phyloP scores from a whole-genome alignment of 116 monocot genomes.

The Papilionanthe hybrid region DNA sequence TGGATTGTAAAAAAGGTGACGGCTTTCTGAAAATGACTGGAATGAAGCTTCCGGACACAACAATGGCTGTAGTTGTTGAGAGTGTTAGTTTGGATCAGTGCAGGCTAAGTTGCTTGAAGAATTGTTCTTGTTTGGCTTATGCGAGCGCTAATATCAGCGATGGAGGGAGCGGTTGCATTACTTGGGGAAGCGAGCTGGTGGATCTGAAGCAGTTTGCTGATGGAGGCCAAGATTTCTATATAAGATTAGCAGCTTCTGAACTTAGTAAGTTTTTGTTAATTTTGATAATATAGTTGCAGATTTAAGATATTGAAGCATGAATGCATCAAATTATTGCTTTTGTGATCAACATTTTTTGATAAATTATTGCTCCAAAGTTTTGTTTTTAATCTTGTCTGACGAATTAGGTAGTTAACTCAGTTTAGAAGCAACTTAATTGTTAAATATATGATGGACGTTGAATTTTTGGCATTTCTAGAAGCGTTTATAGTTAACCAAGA shows the following conservation, averaged over 20 bases:
- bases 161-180: slow-evolving; percentile 7
- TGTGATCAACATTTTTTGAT: no score
- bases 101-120: not conserved
- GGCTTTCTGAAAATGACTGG: not conserved
- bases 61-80: not conserved
- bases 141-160: not conserved
- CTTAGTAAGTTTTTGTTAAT: not conserved
- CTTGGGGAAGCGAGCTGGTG: not conserved
- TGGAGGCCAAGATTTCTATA: slow-evolving; percentile 4
- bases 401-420: no score
- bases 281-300: no score
- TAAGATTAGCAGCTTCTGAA: not conserved
- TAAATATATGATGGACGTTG: no score
- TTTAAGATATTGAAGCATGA: no score
- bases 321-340: no score
- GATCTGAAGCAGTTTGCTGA: not conserved
- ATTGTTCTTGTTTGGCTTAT: slow-evolving; percentile 19
- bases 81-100: slow-evolving; percentile 11
- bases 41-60: slow-evolving; percentile 14
- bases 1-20: slow-evolving; percentile 1
- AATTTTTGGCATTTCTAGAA: no score
- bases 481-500: no score
- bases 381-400: no score
- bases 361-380: no score
- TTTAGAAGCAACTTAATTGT: no score